Base-by-base conservation (phyloP, 345 rosid genomes). In the Eucalyptus albens region DNA sequence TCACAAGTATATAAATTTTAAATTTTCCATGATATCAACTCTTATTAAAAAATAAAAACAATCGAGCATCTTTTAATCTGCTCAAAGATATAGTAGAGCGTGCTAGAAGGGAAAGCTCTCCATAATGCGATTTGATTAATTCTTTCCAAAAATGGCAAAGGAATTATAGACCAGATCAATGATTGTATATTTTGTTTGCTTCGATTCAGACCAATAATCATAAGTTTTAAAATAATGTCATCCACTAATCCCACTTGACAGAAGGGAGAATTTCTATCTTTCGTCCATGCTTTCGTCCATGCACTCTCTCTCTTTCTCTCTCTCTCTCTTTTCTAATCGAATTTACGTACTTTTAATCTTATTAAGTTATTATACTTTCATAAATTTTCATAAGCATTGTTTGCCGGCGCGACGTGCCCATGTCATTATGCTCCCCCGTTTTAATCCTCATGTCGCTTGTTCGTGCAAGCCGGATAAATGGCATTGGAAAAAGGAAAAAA, bases 11-110 rank as follows among this genome's bases (percentile, higher is more conserved):
- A 53, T 53, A 0, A 4, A 53, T 53, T 53, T 53, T 2, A 53
- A 0, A 8, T 2, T 53, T 53, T 53, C 0, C 0, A 0, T 53
- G 1, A 53, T 53, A 53, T 53, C 59, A 53, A 53, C 1, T 2
- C n/a, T 19, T 53, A 53, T 53, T 8, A 21, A 53, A 53, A 53
- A 21, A 2, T 21, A 53, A 53, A 53, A 53, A 27, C 15, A 56
- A 56, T 24, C 4, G 67, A 26, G 16, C n/a, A 60, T 60, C 15
- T 60, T 26, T 27, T 60, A 11, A 27, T 60, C 4, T 60, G 8
- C 67, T 60, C 31, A 27, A 27, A 60, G 0, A 60, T 11, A 60
- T 27, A 26, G 15, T 60, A 27, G 67, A 60, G 67, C 31, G 31
- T 60, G 67, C 67, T 60, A 60, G 7, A 27, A 27, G 67, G 67